Conservation (phyloP, 495 filamentous ascomycete genomes). For the Penicillium argentinense region DNA sequence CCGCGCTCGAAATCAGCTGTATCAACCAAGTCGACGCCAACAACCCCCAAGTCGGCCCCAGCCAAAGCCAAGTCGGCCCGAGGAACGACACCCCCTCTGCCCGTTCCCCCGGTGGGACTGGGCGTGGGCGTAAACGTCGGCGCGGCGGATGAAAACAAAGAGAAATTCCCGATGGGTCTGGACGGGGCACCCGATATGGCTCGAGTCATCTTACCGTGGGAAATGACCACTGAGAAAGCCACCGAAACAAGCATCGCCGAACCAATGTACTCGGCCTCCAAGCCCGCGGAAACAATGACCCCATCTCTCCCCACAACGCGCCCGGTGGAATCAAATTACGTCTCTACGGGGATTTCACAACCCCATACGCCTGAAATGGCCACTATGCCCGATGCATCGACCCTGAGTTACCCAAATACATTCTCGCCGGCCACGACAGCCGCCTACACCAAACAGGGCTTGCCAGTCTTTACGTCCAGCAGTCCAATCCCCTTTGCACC, state of each 20-base stretch:
- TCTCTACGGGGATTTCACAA: slow-evolving; percentile 10
- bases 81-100: too few relatives aligned
- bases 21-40: slow-evolving; percentile 11
- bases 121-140: too few relatives aligned
- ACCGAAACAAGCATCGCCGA: slow-evolving; percentile 1
- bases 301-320: slow-evolving; percentile 3
- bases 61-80: too few relatives aligned
- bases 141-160: too few relatives aligned
- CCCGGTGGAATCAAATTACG: slow-evolving; percentile 2
- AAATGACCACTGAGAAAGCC: background rate
- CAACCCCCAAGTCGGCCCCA: too few relatives aligned
- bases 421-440: slow-evolving; percentile 35
- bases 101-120: background rate
- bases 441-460: slow-evolving; percentile 38
- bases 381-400: slow-evolving; percentile 3
- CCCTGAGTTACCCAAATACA: slow-evolving; percentile 16
- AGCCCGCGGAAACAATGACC: background rate
- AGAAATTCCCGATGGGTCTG: too few relatives aligned
- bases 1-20: slow-evolving; percentile 3
- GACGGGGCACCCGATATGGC: background rate
- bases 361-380: slow-evolving; percentile 23
- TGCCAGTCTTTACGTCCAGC: slow-evolving; percentile 54
- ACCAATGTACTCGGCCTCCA: background rate
- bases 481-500: slow-evolving; percentile 52
- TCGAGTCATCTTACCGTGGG: background rate